phyloP scores from a whole-genome alignment of 805 yeast species.

The Phaffomyces opuntiae region DNA sequence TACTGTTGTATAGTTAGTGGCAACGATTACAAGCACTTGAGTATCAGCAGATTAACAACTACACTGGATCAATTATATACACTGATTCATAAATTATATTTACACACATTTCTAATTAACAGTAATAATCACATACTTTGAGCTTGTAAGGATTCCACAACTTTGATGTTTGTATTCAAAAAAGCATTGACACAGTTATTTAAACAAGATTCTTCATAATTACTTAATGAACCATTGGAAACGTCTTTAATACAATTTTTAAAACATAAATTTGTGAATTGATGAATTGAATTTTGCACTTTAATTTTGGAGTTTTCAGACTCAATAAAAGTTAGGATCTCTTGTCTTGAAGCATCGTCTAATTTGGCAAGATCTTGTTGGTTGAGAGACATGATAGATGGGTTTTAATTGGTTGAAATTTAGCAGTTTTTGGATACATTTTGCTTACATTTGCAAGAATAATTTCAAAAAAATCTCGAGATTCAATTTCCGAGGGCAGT shows the following conservation, averaged over 20 bases:
- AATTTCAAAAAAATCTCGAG: too few relatives aligned
- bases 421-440: too few relatives aligned
- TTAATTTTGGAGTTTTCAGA: constrained; percentile 81
- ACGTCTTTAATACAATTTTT: constrained; percentile 63
- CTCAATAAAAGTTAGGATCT: constrained; percentile 69
- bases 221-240: constrained; percentile 41
- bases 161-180: constrained; percentile 79
- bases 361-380: constrained; percentile 37
- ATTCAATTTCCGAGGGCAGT: too few relatives aligned
- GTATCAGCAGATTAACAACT: too few relatives aligned
- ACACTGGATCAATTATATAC: not conserved
- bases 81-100: not conserved
- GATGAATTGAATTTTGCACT: constrained; percentile 80
- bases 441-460: too few relatives aligned
- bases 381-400: constrained; percentile 23
- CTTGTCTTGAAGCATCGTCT: constrained; percentile 68
- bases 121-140: not conserved
- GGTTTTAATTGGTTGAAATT: too few relatives aligned
- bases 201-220: constrained; percentile 65
- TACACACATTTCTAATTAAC: not conserved
- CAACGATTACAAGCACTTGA: too few relatives aligned
- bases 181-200: constrained; percentile 78
- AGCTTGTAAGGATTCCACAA: constrained; percentile 44
- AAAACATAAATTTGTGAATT: constrained; percentile 86
- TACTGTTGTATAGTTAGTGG: too few relatives aligned